Conservation (phyloP, 495 filamentous ascomycete genomes). For the Xylaria nigripes region DNA sequence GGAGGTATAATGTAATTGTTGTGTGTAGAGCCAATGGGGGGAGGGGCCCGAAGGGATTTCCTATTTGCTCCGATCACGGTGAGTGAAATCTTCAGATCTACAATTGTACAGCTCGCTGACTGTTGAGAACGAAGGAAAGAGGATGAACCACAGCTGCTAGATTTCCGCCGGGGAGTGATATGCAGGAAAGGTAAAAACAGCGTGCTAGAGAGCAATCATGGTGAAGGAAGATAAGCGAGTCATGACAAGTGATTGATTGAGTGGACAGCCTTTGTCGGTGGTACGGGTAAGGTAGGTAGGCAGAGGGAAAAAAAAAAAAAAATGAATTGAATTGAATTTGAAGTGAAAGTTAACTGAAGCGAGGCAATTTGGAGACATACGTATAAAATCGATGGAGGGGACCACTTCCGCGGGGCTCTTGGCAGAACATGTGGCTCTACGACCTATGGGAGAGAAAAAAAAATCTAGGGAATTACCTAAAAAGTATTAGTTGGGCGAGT, state of each 20-base stretch:
- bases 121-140: neutral
- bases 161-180: neutral
- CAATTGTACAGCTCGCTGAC: conserved; percentile 5
- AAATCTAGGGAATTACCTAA: neutral
- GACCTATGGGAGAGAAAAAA: neutral
- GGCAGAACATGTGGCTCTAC: neutral
- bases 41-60: neutral
- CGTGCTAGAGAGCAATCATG: conserved; percentile 25
- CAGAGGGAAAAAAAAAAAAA: neutral
- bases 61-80: conserved; percentile 25
- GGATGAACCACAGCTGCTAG: conserved; percentile 2
- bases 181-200: conserved; percentile 1
- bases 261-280: conserved; percentile 5
- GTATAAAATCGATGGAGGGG: neutral
- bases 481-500: neutral
- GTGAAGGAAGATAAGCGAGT: conserved; percentile 14
- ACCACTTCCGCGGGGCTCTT: neutral
- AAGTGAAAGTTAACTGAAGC: neutral
- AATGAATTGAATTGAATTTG: conserved; percentile 1
- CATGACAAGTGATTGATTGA: conserved; percentile 8
- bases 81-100: conserved; percentile 4
- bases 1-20: neutral
- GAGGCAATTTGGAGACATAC: neutral
- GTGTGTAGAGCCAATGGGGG: neutral
- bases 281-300: too few species aligned